Base-by-base conservation (phyloP, 176 grass and related monocot genomes). In the Urochloa ruziziensis region DNA sequence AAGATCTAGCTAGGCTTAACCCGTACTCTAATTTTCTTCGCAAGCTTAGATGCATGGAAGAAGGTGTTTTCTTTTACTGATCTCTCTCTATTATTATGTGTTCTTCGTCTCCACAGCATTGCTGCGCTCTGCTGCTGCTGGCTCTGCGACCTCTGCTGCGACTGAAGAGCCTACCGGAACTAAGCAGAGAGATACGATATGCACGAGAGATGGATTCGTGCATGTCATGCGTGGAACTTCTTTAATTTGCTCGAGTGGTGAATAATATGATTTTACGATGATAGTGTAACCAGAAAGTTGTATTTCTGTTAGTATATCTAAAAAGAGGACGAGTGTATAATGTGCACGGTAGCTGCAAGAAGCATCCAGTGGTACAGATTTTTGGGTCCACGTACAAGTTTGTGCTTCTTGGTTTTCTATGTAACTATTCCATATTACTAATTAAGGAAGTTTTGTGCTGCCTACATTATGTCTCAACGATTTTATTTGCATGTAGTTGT, bases 91-190 rank as follows among this genome's bases (percentile, higher is more conserved):
- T 62, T 62, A 25, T 13, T n/a, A 15, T 29, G 4, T 61, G 58
- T 2, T 29, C 12, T 30, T 62, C 59, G 12, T 30, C n/a, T 16
- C 59, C 59, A 62, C 82, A 89, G 87, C 82, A 75, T 89, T 6
- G 61, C 82, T 5, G 82, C 70, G 14, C 75, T 89, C 77, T 89
- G 87, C 39, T 89, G 87, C 77, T 89, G 87, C 82, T 89, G 87
- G 82, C 49, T 89, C 44, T 89, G 82, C 77, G 87, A 89, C 14
- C 70, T 89, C 29, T 89, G 82, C 82, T 89, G 87, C 70, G 82
- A 85, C 37, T 69, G 37, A 69, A 43, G n/a, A 59, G 4, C 54
- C 54, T 58, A 25, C 51, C 51, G 18, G 18, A 53, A 23, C 18
- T 23, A 6, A 58, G n/a, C n/a, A 24, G 54, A 57, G 54, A 57